These are phyloP conservation scores for Aspergillus carlsbadensis DNA, from an alignment of 495 filamentous ascomycete species.

Conservation along the genomic window DNA sequence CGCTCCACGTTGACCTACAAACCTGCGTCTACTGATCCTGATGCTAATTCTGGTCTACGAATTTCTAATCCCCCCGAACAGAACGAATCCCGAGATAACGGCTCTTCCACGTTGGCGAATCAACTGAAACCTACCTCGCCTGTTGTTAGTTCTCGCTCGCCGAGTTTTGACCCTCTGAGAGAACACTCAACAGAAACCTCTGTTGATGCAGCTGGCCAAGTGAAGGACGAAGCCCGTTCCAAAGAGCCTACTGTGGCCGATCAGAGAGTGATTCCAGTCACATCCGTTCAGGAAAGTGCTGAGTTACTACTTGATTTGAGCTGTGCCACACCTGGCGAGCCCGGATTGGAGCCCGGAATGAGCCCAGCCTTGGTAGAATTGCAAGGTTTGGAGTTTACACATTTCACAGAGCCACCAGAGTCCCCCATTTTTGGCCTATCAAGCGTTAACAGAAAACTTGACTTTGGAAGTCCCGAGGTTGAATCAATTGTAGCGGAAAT, in stretches of 20 bases:
- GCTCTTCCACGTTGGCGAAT: too few relatives aligned
- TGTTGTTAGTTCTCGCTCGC: not conserved
- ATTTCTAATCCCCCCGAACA: too few relatives aligned
- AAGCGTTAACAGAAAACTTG: conserved; percentile 1
- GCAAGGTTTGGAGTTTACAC: conserved; percentile 20
- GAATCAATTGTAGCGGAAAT: not conserved
- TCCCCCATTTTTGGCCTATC: not conserved
- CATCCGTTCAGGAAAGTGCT: not conserved
- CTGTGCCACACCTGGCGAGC: conserved; percentile 7
- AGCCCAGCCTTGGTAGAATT: conserved; percentile 21
- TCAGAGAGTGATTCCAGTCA: not conserved
- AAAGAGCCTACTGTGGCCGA: not conserved
- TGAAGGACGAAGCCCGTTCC: not conserved
- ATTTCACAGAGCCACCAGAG: not conserved
- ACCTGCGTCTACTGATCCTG: not conserved
- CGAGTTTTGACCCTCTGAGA: not conserved
- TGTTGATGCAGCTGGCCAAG: not conserved
- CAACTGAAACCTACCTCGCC: too few relatives aligned
- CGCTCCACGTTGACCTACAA: not conserved
- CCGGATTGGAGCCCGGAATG: not conserved
- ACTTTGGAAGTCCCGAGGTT: not conserved
- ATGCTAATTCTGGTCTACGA: not conserved
- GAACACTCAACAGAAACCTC: not conserved
- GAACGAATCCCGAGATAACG: too few relatives aligned
- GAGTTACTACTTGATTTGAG: conserved; percentile 19